Base-by-base conservation (phyloP, 176 grass and related monocot genomes). In the Neostapfia colusana region DNA sequence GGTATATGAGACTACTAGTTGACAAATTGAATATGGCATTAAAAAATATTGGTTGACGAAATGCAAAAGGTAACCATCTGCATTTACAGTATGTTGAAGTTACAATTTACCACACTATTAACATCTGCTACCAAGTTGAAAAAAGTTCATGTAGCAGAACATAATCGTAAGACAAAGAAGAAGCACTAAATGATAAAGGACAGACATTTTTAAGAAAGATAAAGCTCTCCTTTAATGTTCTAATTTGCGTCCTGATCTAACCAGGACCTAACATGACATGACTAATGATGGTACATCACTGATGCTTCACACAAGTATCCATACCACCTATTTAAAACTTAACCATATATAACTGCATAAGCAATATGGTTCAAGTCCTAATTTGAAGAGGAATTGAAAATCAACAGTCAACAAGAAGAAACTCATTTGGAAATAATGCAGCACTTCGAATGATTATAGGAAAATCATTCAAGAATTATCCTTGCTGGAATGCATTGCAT, bases 401-500 rank as follows among this genome's bases (percentile, higher is more conserved):
- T 53, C 13, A 61, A 68, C 43, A 64, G 79, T 75, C 54, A 68
- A 63, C 35, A 46, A 71, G 39, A 10, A 84, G 37, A 64, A 69
- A 44, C 37, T 70, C 74, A 84, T n/a, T n/a, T n/a, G 35, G 59
- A 79, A 65, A 60, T 57, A 57, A 38, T 42, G 18, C 13, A 37
- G 46, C 4, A 2, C 57, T 72, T 27, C 59, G 51, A 63, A 60
- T 7, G 0, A 75, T 25, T 23, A 51, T 9, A 10, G 18, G 16
- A 63, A 64, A 63, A 68, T 38, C 20, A 20, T 51, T 34, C 62
- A 79, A 53, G 63, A 74, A 40, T n/a, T 37, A 69, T 85, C 59
- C 42, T 85, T 38, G 63, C 50, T 78, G 63, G 74, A 81, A 74
- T 15, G 37, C 67, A 61, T 59, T 78, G 70, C 45, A 31, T n/a